phyloP scores from a whole-genome alignment of 1,284 basidiomycete species.

The Wallemia hederae region DNA sequence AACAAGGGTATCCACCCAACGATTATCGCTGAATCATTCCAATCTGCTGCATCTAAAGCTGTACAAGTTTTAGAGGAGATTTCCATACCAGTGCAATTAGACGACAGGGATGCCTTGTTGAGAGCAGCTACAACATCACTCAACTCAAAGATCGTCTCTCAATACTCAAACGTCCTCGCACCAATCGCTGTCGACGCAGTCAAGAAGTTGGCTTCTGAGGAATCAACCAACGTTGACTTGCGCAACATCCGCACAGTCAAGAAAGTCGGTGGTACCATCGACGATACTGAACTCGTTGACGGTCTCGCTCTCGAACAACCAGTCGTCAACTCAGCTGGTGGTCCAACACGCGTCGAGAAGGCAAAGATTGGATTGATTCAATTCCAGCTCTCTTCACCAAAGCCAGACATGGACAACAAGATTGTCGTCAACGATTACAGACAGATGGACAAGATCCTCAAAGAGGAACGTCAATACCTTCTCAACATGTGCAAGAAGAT shows the following conservation, averaged over 20 bases:
- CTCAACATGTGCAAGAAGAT: constrained; percentile 98
- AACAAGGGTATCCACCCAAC: constrained; percentile 94
- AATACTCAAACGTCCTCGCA: constrained; percentile 88
- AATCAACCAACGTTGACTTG: constrained; percentile 79
- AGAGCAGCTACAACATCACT: constrained; percentile 83
- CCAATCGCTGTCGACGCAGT: constrained; percentile 96
- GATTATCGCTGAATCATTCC: constrained; percentile 84
- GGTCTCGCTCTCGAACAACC: constrained; percentile 91
- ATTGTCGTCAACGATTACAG: constrained; percentile 98
- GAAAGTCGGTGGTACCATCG: constrained; percentile 96
- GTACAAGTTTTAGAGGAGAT: constrained; percentile 86
- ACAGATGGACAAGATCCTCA: constrained; percentile 99
- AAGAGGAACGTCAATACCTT: constrained; percentile 93
- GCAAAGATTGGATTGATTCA: constrained; percentile 96
- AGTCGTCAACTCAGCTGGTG: constrained; percentile 64
- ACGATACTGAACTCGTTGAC: constrained; percentile 90
- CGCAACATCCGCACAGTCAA: constrained; percentile 89
- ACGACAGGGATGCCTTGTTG: constrained; percentile 56
- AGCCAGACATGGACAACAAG: constrained; percentile 99
- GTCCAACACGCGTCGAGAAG: constrained; percentile 85
- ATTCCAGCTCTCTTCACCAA: constrained; percentile 91
- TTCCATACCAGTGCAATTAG: constrained; percentile 70
- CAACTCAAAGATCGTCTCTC: constrained; percentile 98
- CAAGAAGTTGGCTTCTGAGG: constrained; percentile 51
- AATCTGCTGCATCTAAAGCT: constrained; percentile 67